These are phyloP conservation scores for Tylopilus sp. DNA, from an alignment of 768 basidiomycete species.

Conservation along the genomic window DNA sequence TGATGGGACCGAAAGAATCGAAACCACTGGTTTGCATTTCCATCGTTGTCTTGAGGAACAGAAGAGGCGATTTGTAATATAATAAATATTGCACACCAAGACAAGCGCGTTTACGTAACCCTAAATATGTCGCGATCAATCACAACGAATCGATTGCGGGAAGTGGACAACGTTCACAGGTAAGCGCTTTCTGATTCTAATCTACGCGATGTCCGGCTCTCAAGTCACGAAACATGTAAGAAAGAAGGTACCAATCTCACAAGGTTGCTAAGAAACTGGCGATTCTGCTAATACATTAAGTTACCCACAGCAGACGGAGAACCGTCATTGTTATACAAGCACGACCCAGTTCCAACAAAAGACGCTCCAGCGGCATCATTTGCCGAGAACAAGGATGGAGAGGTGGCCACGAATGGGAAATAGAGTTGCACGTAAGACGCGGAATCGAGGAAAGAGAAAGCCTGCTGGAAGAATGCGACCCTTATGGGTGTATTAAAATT, in stretches of 20 bases:
- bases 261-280: no score
- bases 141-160: no score
- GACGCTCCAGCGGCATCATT: conserved; percentile 18
- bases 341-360: conserved; percentile 28
- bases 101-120: no score
- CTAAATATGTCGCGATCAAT: no score
- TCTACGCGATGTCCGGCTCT: no score
- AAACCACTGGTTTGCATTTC: no score
- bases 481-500: conserved; percentile 15
- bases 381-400: conserved; percentile 23
- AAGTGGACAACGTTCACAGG: no score
- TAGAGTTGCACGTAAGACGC: conserved; percentile 33
- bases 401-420: conserved; percentile 37
- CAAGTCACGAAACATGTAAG: neutral
- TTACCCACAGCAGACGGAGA: conserved; percentile 24
- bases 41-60: no score
- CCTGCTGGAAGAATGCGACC: conserved; percentile 33
- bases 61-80: no score
- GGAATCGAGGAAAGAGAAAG: conserved; percentile 34
- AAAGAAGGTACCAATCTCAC: no score
- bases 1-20: neutral
- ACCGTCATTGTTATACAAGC: conserved; percentile 32
- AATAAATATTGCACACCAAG: no score
- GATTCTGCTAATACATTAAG: conserved; percentile 11
- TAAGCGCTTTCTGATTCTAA: no score